Percentiles rank a stretch among this genome's conserved stretches.
Conservation (phyloP, 106 monocot species). For the Platanthera guangdongensis region DNA sequence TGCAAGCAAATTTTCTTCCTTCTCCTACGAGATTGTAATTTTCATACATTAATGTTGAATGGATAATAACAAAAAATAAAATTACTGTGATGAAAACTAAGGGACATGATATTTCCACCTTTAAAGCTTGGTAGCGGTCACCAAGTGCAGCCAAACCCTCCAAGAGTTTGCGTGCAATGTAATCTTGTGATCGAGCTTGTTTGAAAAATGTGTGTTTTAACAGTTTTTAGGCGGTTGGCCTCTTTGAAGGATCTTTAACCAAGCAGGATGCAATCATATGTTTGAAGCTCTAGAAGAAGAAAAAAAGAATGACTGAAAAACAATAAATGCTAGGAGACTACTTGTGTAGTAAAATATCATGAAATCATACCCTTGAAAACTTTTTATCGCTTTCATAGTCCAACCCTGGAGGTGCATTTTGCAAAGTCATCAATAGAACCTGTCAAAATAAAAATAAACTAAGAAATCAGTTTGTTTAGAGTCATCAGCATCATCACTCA, state of each 20-base stretch:
- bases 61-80: not conserved
- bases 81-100: not conserved
- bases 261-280: constrained; percentile 86
- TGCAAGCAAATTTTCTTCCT: constrained; percentile 74
- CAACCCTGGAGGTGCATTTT: constrained; percentile 83
- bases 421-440: constrained; percentile 87
- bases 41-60: not conserved
- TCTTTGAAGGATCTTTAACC: constrained; percentile 87
- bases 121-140: constrained; percentile 62
- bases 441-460: constrained; percentile 11
- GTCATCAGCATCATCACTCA: not conserved
- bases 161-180: constrained; percentile 54
- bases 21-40: constrained; percentile 27
- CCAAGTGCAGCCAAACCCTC: constrained; percentile 76
- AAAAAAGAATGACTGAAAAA: constrained; percentile 6
- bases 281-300: constrained; percentile 47
- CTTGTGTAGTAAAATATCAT: not conserved
- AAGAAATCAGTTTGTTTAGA: not conserved
- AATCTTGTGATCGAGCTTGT: constrained; percentile 77
- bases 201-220: constrained; percentile 89
- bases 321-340: not conserved
- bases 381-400: constrained; percentile 70
- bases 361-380: constrained; percentile 65
- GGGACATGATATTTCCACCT: constrained; percentile 26
- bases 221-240: constrained; percentile 68